A percentile compares a stretch with the other conserved stretches of the same genome.
phyloP scores from a whole-genome alignment of 495 filamentous ascomycete species.

The Xylaria bambusicola region DNA sequence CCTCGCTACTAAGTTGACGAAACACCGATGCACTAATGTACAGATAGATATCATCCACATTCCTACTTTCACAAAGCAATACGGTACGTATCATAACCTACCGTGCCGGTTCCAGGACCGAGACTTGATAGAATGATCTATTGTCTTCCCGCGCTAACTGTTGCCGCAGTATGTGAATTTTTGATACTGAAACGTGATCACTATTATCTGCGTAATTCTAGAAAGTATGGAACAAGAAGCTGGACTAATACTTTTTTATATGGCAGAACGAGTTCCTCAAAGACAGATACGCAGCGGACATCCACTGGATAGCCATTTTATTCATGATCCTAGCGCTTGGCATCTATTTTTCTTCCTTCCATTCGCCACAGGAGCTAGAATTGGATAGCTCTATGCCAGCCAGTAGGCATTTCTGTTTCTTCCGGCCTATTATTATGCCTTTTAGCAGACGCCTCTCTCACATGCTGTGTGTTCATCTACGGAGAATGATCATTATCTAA shows the following conservation, averaged over 20 bases:
- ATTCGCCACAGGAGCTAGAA: constrained; percentile 42
- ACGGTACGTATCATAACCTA: no score
- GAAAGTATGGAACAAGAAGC: no score
- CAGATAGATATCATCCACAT: constrained; percentile 44
- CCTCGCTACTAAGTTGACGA: neutral
- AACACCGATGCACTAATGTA: constrained; percentile 10
- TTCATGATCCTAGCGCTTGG: constrained; percentile 46
- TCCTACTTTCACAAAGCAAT: constrained; percentile 50
- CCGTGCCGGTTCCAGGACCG: no score
- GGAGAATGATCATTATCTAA: neutral
- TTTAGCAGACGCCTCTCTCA: neutral
- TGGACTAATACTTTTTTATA: no score
- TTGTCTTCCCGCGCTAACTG: no score
- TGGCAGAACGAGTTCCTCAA: constrained; percentile 51
- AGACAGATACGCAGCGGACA: constrained; percentile 35
- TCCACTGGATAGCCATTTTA: constrained; percentile 50
- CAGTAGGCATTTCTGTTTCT: constrained; percentile 10
- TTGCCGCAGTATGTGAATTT: no score
- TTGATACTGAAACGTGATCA: no score
- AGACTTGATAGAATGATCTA: no score
- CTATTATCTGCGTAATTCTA: no score
- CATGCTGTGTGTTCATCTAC: no score
- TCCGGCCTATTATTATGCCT: neutral
- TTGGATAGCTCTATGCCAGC: constrained; percentile 30
- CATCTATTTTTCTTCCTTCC: constrained; percentile 40